A percentile compares a stretch with the other conserved stretches of the same genome.
Conservation (phyloP, 441 rosid genomes). For the Codiaeum variegatum region DNA sequence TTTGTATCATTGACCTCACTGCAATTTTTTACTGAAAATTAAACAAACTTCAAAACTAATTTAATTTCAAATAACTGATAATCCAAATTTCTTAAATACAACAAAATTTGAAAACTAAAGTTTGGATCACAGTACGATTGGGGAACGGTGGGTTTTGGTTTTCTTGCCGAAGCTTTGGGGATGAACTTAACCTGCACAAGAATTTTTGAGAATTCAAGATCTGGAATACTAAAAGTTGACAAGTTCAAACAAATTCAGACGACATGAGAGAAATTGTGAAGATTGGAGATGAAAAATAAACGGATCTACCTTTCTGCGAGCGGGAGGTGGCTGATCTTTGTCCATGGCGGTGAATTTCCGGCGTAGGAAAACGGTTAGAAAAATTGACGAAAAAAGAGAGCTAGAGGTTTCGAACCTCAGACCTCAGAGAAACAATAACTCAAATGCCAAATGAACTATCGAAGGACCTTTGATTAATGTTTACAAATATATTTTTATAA, state of each 20-base stretch:
- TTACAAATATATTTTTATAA: not conserved
- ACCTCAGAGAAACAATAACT: not conserved
- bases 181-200: constrained; percentile 44
- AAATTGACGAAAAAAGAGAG: not conserved
- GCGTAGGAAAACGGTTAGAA: not conserved
- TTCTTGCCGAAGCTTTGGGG: constrained; percentile 50
- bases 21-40: constrained; percentile 19
- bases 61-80: not conserved
- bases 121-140: constrained; percentile 28
- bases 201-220: constrained; percentile 12
- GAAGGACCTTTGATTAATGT: accelerated
- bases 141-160: constrained; percentile 24
- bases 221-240: not conserved
- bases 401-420: not conserved
- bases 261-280: not conserved
- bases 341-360: constrained; percentile 17
- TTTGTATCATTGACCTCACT: constrained; percentile 41
- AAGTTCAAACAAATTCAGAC: not conserved
- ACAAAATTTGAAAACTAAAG: not conserved
- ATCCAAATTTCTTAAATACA: not conserved
- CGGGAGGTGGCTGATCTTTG: constrained; percentile 9
- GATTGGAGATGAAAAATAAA: not conserved
- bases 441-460: not conserved
- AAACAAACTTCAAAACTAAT: not conserved
- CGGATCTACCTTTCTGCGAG: constrained; percentile 10